phyloP scores from a whole-genome alignment of 2,329 filamentous ascomycete genomes.

The Macrophomina pseudophaseolina region DNA sequence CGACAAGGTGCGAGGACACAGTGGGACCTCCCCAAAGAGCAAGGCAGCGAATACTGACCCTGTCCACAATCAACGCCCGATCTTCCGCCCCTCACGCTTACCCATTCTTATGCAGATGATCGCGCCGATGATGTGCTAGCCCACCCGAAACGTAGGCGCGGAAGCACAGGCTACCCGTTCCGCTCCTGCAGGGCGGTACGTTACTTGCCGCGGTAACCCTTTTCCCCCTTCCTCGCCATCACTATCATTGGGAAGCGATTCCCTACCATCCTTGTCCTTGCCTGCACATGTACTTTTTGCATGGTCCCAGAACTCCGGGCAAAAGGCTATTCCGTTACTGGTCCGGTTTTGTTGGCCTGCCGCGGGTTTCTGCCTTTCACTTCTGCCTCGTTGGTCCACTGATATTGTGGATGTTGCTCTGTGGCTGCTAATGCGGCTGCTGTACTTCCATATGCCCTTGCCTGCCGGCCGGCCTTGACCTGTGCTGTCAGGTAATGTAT shows the following conservation, averaged over 20 bases:
- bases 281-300: neutral
- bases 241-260: neutral
- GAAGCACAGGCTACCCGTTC: conserved; percentile 23
- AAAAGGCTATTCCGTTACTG: neutral
- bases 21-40: neutral
- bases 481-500: neutral
- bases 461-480: neutral
- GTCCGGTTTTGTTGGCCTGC: neutral
- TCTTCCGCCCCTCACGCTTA: conserved; percentile 1
- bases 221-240: neutral
- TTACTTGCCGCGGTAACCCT: neutral
- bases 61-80: neutral
- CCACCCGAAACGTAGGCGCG: conserved; percentile 16
- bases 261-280: neutral
- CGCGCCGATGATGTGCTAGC: conserved; percentile 19
- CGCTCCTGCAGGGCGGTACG: conserved; percentile 18
- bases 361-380: neutral
- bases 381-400: neutral
- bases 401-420: neutral
- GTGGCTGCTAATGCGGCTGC: neutral
- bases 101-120: conserved; percentile 13
- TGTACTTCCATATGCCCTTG: conserved; percentile 4
- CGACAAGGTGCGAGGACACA: neutral
- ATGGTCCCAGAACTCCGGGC: neutral
- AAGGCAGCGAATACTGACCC: conserved; percentile 7